Base-by-base conservation (phyloP, 139 green algal species). In the Eudorina sp. region DNA sequence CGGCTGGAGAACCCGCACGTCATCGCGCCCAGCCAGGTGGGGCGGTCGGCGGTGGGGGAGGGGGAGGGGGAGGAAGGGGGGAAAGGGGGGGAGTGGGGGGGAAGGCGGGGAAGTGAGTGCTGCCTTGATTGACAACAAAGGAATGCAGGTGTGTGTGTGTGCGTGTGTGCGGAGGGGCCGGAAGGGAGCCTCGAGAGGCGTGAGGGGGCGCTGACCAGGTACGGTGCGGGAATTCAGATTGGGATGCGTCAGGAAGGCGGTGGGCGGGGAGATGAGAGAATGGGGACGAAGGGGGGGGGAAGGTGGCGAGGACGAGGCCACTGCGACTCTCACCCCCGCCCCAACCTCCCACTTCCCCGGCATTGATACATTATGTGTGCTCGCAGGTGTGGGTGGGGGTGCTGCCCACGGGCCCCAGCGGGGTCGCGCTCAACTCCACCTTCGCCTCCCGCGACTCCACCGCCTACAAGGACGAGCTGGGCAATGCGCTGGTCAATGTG, bases 1-100 rank as follows among this genome's bases (percentile, higher is more conserved):
- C 88, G n/a, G 46, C 92, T 99, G 88, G 97, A 99, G 93, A 99
- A 99, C 92, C 94, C 96, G 0, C 98, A 99, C 92, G 95, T 99
- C 72, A 96, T 99, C 40, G 74, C 91, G 40, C 74, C 87, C 16
- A 88, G 82, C 34, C 97, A 99, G 92, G 95, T 95, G 51, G 23
- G 84, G 21, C 46, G 2, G 16, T 25, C 1, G 29, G 72, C 18
- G n/a, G 31, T 29, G 7, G 64, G 31, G n/a, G n/a, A 43, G 64
- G 64, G 31, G n/a, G 4, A 19, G 64, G n/a, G 43, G 29, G 64
- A 8, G 51, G 21, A 34, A 2, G 70, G 40, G 70, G 13, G 38
- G 41, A 46, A 40, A 29, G 38, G 7, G 41, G 45, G 62, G 2
- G 40, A 36, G 21, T 21, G 43, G 51, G 36, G 34, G 75, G 31